A percentile compares a stretch with the other conserved stretches of the same genome.
Evolutionary conservation across 306 rosid species (phyloP).

Genomic region (Trichosanthes cucumerina): DNA sequence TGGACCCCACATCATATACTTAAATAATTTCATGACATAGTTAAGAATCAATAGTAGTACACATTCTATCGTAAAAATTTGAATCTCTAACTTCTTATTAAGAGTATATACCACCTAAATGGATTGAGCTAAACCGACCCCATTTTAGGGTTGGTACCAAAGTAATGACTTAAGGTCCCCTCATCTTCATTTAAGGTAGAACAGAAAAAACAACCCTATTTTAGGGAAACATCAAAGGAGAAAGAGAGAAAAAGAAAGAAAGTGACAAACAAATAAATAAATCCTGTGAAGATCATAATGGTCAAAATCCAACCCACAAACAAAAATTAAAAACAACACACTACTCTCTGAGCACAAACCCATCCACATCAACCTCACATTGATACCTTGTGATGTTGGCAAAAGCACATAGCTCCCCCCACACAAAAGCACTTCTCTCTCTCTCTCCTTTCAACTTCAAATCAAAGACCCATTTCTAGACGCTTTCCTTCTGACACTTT

Average conservation of each 20-base stretch:
- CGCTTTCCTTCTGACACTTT: slow-evolving; percentile 1
- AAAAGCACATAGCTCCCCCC: background rate
- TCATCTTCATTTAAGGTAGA: no score
- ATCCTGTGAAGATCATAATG: background rate
- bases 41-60: no score
- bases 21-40: no score
- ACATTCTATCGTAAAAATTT: no score
- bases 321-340: background rate
- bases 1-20: no score
- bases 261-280: background rate
- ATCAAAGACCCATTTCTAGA: slow-evolving; percentile 7
- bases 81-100: no score
- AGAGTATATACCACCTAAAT: no score
- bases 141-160: no score
- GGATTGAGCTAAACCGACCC: no score
- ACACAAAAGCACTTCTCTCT: background rate
- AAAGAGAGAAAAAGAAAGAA: background rate
- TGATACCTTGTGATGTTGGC: background rate
- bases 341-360: background rate
- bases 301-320: background rate
- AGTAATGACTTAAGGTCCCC: no score
- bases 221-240: background rate
- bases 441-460: background rate
- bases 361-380: background rate
- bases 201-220: no score